Percentiles rank a stretch among this genome's conserved stretches.
These are phyloP conservation scores for Chimonanthus salicifolius DNA, from an alignment of 164 flowering plant species.

Conservation along the genomic window DNA sequence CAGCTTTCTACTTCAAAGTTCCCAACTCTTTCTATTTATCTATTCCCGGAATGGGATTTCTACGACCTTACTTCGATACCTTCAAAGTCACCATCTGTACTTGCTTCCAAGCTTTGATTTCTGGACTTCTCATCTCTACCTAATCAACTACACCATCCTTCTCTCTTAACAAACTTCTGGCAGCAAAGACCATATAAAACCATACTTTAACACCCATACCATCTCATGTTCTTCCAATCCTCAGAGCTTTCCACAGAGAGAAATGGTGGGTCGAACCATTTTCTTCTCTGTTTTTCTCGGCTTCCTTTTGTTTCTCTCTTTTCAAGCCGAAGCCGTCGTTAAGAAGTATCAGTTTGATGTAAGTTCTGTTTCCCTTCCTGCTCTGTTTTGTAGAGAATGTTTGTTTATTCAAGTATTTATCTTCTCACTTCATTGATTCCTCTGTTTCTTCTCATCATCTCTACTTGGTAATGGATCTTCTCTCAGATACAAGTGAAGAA, in stretches of 20 bases:
- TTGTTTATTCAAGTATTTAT: background rate
- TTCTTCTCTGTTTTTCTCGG: constrained; percentile 14
- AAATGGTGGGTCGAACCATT: constrained; percentile 7
- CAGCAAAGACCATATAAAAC: constrained; percentile 7
- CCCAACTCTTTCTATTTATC: background rate
- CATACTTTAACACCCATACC: background rate
- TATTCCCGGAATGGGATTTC: background rate
- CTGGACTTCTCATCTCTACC: constrained; percentile 12
- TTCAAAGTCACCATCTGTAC: constrained; percentile 27
- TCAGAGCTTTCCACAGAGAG: background rate
- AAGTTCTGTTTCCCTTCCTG: constrained; percentile 1
- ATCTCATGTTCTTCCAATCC: background rate
- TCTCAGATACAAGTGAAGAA: constrained; percentile 51
- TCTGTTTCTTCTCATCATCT: background rate
- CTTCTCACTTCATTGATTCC: background rate
- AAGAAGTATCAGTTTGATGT: constrained; percentile 48
- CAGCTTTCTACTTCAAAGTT: too few species aligned
- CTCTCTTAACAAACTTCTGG: constrained; percentile 21
- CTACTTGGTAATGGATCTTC: background rate
- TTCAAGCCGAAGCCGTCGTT: constrained; percentile 27
- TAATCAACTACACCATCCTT: constrained; percentile 8
- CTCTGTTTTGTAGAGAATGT: background rate
- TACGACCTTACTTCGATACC: background rate
- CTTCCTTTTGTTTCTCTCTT: constrained; percentile 16
- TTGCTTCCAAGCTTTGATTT: constrained; percentile 41